Evolutionary conservation across 805 yeast species (phyloP), one percentile per base, ranked within the genome.

Genomic region (Tanozyma kutaoensis): DNA sequence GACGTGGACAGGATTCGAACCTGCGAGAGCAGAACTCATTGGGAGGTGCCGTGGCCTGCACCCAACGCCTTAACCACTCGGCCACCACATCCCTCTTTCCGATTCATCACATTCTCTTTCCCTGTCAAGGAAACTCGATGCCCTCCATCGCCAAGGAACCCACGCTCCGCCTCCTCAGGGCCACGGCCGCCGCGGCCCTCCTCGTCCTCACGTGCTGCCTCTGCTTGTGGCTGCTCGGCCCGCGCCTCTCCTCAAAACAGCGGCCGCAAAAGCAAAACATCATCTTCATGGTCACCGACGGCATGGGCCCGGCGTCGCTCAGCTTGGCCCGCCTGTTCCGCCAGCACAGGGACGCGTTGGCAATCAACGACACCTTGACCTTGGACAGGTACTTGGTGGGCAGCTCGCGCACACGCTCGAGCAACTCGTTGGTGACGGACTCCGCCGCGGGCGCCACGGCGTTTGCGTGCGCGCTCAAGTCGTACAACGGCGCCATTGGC

Each of bases 371-470:
- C 38, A 50, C 69, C 12, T 58, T 82, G 36, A 50, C 57, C 8
- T 42, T 85, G 16, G 95, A 85, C 50, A 57, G 66, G 32, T 69
- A 75, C 45, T 53, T 84, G 25, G 66, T 85, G 28, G 97, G 97
- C 15, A 66, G 79, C 14, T 78, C 93, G 7, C 66, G 96, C 39
- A 86, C 97, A 0, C 64, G 85, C 34, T 79, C 94, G 12, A 69
- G 72, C 15, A 59, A 64, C 36, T 78, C 93, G 2, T 58, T 80
- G 40, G 70, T 86, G 33, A 86, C 97, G 0, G 97, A 86, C 48
- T 80, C 94, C 16, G 97, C 97, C 8, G 97, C 97, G 2, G 96
- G 95, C 11, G 97, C 95, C 11, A 84, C 95, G 10, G 95, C 94
- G 1, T 86, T 85, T 43, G 64, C 93, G 0, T 82, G 95, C 50